A percentile compares a stretch with the other conserved stretches of the same genome.
Evolutionary conservation across 75 land plant genomes (phyloP).

Genomic region (Cunninghamia lanceolata): DNA sequence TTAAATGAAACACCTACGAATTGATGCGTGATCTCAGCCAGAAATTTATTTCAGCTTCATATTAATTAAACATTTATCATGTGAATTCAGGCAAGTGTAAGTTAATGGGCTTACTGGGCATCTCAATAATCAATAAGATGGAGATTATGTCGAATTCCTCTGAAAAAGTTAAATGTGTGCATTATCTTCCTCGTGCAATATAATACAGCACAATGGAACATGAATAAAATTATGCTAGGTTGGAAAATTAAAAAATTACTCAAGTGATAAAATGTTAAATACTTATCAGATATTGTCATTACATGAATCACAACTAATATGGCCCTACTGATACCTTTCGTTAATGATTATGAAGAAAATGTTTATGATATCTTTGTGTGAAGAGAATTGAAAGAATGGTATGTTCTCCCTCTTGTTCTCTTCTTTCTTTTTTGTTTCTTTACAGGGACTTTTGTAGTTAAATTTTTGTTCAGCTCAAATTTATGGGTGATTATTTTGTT

Average conservation of each 20-base stretch:
- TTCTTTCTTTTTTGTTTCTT: background rate
- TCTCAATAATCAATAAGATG: background rate
- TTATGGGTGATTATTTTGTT: background rate
- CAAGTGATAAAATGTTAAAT: background rate
- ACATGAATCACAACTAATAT: background rate
- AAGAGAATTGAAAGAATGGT: background rate
- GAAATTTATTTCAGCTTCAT: background rate
- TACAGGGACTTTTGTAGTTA: background rate
- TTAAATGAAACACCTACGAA: background rate
- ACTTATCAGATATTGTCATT: background rate
- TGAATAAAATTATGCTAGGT: background rate
- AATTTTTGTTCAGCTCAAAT: background rate
- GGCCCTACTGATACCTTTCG: background rate
- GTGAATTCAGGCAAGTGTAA: background rate
- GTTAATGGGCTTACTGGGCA: background rate
- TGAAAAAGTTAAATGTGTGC: background rate
- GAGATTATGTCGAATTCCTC: background rate
- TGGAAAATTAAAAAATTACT: background rate
- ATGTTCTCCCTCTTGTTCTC: background rate
- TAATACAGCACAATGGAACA: background rate
- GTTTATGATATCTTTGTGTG: background rate
- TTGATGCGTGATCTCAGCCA: background rate
- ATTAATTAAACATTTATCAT: background rate
- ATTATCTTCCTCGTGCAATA: background rate
- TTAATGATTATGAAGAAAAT: background rate